phyloP scores from a whole-genome alignment of 2,329 filamentous ascomycete species.

The Cercospora brassicicola region DNA sequence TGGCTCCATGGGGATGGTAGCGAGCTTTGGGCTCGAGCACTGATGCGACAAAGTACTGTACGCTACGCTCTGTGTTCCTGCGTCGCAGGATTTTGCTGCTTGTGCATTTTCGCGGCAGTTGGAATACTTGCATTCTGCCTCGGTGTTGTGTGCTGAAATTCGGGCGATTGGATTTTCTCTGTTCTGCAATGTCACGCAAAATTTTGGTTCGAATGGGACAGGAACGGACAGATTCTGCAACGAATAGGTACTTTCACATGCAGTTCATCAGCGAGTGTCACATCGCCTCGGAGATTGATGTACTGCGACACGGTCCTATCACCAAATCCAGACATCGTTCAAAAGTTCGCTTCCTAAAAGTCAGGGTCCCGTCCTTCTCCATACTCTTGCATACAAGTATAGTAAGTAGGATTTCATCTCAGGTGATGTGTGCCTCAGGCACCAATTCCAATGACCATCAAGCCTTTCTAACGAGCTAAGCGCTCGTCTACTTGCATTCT shows the following conservation, averaged over 20 bases:
- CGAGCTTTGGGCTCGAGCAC: background rate
- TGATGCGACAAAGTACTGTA: background rate
- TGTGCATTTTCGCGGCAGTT: background rate
- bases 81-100: background rate
- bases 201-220: background rate
- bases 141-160: background rate
- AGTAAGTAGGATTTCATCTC: background rate
- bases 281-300: conserved; percentile 2
- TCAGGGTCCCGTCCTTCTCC: background rate
- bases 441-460: background rate
- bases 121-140: background rate
- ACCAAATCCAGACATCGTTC: background rate
- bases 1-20: background rate
- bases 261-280: background rate
- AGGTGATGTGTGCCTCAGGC: background rate
- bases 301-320: background rate
- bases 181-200: background rate
- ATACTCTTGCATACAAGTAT: background rate
- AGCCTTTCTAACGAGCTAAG: background rate
- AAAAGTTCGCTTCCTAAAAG: background rate
- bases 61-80: background rate
- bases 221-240: background rate
- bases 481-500: conserved; percentile 1
- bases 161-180: background rate
- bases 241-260: background rate